Evolutionary conservation across 106 monocot genomes (phyloP), one percentile per base, ranked within the genome.

Genomic region (Platanthera zijinensis): DNA sequence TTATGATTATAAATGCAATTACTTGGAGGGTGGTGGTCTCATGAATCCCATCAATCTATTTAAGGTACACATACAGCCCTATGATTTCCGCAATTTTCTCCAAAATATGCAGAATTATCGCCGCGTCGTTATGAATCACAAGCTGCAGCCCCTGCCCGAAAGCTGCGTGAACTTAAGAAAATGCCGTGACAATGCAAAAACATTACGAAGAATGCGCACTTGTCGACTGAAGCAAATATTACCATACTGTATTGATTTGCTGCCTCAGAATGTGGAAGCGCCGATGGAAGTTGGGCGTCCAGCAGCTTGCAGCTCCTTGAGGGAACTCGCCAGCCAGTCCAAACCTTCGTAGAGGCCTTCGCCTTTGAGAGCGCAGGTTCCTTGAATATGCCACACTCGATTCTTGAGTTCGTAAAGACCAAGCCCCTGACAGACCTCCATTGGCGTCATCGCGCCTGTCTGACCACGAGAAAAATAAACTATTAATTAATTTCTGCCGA

Each of bases 381-480:
- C 96, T 81, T 96, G 92, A 51, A 96, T 87, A 72, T 96, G 95
- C 95, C 95, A 96, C 57, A 78, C 74, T 71, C 95, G 76, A 69
- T 90, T 90, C 87, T 79, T 90, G 73, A 96, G 73, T 49, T 85
- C 90, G 71, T 87, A 89, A 0, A 93, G 83, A 15, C 95, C 95
- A 7, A 96, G 79, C 22, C 92, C 95, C 73, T 96, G 87, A 10
- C 90, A 96, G 15, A 96, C 95, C 85, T 96, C 95, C 88, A 87
- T 84, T 12, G 96, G 92, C 5, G 93, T 85, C 92, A 96, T 96
- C 52, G 96, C 96, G 39, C 96, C 96, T 93, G 87, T 96, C 96
- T 95, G 82, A 75, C n/a, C 10, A 61, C 7, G 9, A 18, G 56
- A 3, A 39, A 39, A 39, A 39, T 39, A 39, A 39, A 39, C 39